phyloP scores from a whole-genome alignment of 345 rosid species.

The Acer negundo region DNA sequence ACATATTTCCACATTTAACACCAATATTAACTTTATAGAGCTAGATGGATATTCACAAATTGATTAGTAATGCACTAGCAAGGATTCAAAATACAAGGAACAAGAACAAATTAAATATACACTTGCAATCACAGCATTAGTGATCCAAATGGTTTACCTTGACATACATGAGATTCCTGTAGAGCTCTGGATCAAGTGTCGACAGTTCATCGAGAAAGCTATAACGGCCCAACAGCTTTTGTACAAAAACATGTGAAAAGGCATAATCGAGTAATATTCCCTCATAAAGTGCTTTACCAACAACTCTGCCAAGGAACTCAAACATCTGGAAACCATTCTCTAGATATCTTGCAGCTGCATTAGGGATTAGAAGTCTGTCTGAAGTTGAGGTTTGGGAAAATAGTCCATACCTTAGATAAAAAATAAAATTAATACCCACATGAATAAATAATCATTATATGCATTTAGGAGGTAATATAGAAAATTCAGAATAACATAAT shows the following conservation, averaged over 20 bases:
- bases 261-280: slow-evolving; percentile 93
- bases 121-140: slow-evolving; percentile 18
- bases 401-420: slow-evolving; percentile 70
- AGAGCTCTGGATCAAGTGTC: slow-evolving; percentile 92
- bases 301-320: slow-evolving; percentile 97
- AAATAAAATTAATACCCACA: slow-evolving; percentile 12
- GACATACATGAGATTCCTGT: slow-evolving; percentile 88
- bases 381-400: slow-evolving; percentile 83
- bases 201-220: slow-evolving; percentile 98
- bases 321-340: slow-evolving; percentile 91
- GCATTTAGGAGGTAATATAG: slow-evolving; percentile 9
- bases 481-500: slow-evolving; percentile 9
- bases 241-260: slow-evolving; percentile 91
- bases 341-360: slow-evolving; percentile 76
- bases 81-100: slow-evolving; percentile 9
- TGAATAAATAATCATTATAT: slow-evolving; percentile 4
- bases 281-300: slow-evolving; percentile 97
- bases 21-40: not conserved
- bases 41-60: slow-evolving; percentile 1
- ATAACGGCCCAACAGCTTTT: slow-evolving; percentile 90
- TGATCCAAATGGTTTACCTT: slow-evolving; percentile 60
- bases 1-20: not conserved
- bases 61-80: not conserved
- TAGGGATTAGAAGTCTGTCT: slow-evolving; percentile 88
- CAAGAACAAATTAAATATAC: not conserved